These are phyloP conservation scores for Eimeria necatrix DNA, from an alignment of 169 alveolate species.

Conservation along the genomic window DNA sequence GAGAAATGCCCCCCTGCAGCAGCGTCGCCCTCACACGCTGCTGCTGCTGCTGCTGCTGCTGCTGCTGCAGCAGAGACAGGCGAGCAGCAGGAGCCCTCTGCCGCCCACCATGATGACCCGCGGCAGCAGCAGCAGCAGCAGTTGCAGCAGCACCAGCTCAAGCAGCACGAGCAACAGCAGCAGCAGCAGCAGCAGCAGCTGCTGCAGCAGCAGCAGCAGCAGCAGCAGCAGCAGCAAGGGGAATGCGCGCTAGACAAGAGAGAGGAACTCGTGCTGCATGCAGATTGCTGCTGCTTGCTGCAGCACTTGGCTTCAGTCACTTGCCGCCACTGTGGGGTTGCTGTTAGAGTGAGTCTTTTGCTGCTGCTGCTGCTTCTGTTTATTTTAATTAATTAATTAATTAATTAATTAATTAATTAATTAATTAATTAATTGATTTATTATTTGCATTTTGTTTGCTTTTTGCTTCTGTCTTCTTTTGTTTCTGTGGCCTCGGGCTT, in stretches of 20 bases:
- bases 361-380: not conserved
- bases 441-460: no score
- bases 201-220: conserved; percentile 16
- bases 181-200: not conserved
- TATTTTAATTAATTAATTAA: not conserved
- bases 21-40: not conserved
- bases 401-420: not conserved
- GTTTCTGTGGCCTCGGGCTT: no score
- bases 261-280: conserved; percentile 12
- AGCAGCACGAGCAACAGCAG: not conserved
- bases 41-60: not conserved
- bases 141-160: not conserved
- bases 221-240: not conserved
- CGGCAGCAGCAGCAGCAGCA: no score
- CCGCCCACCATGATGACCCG: no score
- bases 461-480: no score
- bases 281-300: conserved; percentile 44
- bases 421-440: not conserved
- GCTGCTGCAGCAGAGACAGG: no score
- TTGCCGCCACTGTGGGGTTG: conserved; percentile 13
- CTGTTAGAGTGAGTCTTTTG: not conserved
- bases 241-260: not conserved
- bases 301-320: not conserved
- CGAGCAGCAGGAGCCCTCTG: no score
- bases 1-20: not conserved